Base-by-base conservation (phyloP, 768 basidiomycete genomes). In the Termitomyces sp. region DNA sequence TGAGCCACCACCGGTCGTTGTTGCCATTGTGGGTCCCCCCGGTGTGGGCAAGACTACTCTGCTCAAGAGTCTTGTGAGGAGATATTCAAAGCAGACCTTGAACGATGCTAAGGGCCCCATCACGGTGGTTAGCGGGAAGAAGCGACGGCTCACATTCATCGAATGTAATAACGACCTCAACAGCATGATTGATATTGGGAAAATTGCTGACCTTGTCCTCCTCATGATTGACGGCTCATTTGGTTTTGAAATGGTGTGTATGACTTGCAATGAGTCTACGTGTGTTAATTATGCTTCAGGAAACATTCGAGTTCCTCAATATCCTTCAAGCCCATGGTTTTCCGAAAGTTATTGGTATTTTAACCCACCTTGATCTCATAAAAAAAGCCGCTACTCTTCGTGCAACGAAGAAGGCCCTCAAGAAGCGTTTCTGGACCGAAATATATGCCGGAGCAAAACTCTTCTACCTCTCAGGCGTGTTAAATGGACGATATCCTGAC, bases 381-480 rank as follows among this genome's bases (percentile, higher is more conserved):
- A 97, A 97, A 79, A 95, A 94, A 68, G 81, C 88, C 6, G 80
- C 90, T 0, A 87, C 87, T 4, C 85, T 98, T 42, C 89, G 88
- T 57, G 84, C 85, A 51, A 94, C 93, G 54, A 99, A 98, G 76
- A 97, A 97, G 67, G 75, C 87, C 0, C 83, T 99, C 40, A 99
- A 99, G 74, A 97, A 93, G 68, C 91, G 97, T 10, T 99, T 99
- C 76, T 99, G 97, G 97, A 93, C 95, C 0, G 97, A 99, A 72
- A 98, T 99, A 13, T 98, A 98, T 71, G 91, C 94, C 66, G 97
- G 97, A 51, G 96, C 97, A 32, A 99, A 99, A 70, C 85, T 99
- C 8, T 98, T 98, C 75, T 98, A 97, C 71, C 86, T 98, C 52
- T 94, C 92, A 3, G 97, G 96, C 18, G 92, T 98, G 33, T 82